These are phyloP conservation scores for Pittosporum tobira DNA, from an alignment of 129 eudicot species.

Conservation along the genomic window DNA sequence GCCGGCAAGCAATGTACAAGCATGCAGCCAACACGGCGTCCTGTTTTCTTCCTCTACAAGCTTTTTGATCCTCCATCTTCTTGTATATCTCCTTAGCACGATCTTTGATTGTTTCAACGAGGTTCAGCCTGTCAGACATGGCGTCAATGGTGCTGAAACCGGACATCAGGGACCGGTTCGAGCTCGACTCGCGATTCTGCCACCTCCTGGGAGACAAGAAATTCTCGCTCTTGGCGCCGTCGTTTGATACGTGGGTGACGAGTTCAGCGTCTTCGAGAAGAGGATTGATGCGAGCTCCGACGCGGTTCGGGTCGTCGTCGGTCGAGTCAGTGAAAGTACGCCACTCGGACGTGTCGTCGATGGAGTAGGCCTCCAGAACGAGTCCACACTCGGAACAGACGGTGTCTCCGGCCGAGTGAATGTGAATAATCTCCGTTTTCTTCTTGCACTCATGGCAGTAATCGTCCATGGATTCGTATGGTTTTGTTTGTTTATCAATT, in stretches of 20 bases:
- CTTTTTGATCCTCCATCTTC: conserved; percentile 72
- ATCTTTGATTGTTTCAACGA: conserved; percentile 64
- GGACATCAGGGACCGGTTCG: conserved; percentile 42
- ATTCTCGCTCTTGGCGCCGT: conserved; percentile 22
- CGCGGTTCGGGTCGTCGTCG: conserved; percentile 72
- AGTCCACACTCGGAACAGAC: conserved; percentile 85
- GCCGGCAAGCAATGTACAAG: conserved; percentile 71
- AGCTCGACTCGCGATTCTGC: conserved; percentile 62
- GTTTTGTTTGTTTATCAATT: too few species aligned
- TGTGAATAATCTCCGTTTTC: conserved; percentile 63
- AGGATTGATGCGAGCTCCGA: conserved; percentile 60
- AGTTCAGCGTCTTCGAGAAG: conserved; percentile 48
- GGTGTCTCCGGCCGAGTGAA: conserved; percentile 74
- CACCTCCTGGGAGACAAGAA: conserved; percentile 41
- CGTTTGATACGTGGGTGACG: conserved; percentile 52
- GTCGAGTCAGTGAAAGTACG: conserved; percentile 61
- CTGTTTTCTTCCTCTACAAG: conserved; percentile 63
- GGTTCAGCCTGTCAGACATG: conserved; percentile 93
- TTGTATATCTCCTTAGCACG: conserved; percentile 84
- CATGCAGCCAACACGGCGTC: conserved; percentile 79
- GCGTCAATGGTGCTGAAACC: conserved; percentile 59
- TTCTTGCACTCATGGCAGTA: conserved; percentile 70
- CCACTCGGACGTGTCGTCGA: conserved; percentile 88
- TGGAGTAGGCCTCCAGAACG: conserved; percentile 63
- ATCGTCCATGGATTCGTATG: conserved; percentile 17